Conservation (phyloP, 768 basidiomycete genomes). For the Termitomyces sp. region DNA sequence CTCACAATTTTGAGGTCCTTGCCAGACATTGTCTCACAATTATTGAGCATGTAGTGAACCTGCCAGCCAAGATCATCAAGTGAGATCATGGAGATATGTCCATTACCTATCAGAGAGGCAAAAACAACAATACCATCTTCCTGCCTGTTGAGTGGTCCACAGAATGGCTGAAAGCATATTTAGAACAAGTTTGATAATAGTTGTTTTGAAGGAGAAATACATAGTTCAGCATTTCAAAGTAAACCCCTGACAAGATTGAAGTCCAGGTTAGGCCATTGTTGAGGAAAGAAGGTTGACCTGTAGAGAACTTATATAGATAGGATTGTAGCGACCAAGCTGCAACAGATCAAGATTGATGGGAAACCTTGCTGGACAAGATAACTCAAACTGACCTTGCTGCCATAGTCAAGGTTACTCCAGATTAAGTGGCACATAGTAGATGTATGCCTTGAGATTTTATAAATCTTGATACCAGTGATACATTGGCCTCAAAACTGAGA, state of each 20-base stretch:
- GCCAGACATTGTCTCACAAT: constrained; percentile 28
- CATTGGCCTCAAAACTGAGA: no score
- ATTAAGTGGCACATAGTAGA: constrained; percentile 31
- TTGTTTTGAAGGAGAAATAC: constrained; percentile 18
- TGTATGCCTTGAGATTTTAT: constrained; percentile 31
- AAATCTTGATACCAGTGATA: constrained; percentile 36
- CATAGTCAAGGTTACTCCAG: constrained; percentile 38
- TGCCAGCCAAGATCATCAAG: constrained; percentile 35
- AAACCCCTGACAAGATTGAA: constrained; percentile 32
- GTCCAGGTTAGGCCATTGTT: constrained; percentile 31
- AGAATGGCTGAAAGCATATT: constrained; percentile 17
- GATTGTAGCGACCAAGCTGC: constrained; percentile 19
- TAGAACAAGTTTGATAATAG: no score
- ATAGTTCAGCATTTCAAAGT: constrained; percentile 36
- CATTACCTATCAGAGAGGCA: constrained; percentile 29
- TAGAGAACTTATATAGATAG: constrained; percentile 33
- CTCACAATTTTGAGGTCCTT: constrained; percentile 32
- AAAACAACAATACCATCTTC: constrained; percentile 36
- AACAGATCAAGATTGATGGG: background rate
- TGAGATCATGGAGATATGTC: constrained; percentile 33
- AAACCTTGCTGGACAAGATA: background rate
- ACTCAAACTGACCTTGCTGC: constrained; percentile 27
- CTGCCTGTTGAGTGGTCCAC: constrained; percentile 29
- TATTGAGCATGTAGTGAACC: constrained; percentile 33
- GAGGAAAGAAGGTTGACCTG: constrained; percentile 27